A percentile compares a stretch with the other conserved stretches of the same genome.
Conservation (phyloP, 768 basidiomycete genomes). For the Postia placenta region DNA sequence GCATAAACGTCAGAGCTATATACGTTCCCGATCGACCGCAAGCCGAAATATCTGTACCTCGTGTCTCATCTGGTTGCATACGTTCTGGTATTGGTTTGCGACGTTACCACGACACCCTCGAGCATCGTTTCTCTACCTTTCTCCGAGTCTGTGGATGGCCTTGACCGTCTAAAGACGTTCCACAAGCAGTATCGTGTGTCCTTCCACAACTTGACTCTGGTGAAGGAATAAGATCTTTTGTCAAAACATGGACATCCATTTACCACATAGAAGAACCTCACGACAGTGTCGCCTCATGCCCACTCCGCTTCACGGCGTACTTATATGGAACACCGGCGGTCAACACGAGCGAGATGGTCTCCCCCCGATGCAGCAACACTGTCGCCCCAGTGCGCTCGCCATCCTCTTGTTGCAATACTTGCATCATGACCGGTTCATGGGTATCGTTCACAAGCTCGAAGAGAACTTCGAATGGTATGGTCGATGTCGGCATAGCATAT, state of each 20-base stretch:
- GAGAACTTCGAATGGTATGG: conserved; percentile 46
- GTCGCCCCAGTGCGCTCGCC: conserved; percentile 25
- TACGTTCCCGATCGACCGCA: no score
- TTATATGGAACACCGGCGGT: conserved; percentile 42
- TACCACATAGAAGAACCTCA: conserved; percentile 23
- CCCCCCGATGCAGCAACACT: conserved; percentile 34
- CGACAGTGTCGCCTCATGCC: conserved; percentile 37
- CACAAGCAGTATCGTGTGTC: conserved; percentile 32
- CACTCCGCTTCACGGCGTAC: conserved; percentile 37
- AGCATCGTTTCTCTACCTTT: background rate
- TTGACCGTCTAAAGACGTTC: conserved; percentile 16
- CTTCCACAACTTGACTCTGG: conserved; percentile 40
- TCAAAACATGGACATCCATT: background rate
- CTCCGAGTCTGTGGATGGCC: background rate
- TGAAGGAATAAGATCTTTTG: no score
- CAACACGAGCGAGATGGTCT: conserved; percentile 41
- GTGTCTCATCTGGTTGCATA: background rate
- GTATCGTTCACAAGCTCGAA: conserved; percentile 49
- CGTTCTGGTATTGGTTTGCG: background rate
- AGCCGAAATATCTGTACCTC: no score
- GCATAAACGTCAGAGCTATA: no score
- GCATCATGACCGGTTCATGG: conserved; percentile 31
- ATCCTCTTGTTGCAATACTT: conserved; percentile 28
- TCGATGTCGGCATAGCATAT: conserved; percentile 35
- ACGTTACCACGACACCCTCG: conserved; percentile 1